Base-by-base conservation (phyloP, 305 asterid species). In the Solanum hybrid region DNA sequence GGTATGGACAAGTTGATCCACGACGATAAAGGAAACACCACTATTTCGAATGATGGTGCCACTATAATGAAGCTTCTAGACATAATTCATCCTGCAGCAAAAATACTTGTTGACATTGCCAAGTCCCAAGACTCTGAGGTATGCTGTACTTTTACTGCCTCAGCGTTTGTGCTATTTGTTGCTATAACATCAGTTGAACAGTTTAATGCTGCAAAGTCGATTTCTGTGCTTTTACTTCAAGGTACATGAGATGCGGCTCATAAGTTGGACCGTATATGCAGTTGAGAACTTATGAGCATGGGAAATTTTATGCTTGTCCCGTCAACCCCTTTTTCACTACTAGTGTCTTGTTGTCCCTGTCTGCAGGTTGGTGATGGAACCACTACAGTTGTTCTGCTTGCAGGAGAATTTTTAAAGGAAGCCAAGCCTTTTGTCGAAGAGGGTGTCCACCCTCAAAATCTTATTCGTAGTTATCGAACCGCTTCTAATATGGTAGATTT, bases 1-100 rank as follows among this genome's bases (percentile, higher is more conserved):
- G 99, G 99, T 89, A 98, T 98, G 99, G 99, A 98, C 95, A 98
- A 98, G 94, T 92, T 98, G 95, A 97, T 98, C 95, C 99, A 97
- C 78, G 99, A 98, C 71, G 98, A 98, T 22, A 98, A 98, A 96
- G 99, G 99, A 22, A 95, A 92, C 93, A 95, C 98, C 90, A 98
- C 99, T 88, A 98, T 98, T 81, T 98, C 99, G 11, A 98, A 98
- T 92, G 99, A 98, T 89, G 99, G 99, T 91, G 99, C 99, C 87
- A 98, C 99, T 91, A 96, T 98, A 91, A 97, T 97, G 99, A 97
- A 98, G 93, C 99, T 96, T 92, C 98, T 98, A 34, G 99, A 98
- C 91, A 97, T 98, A 90, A 91, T 98, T 91, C 99, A 98, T 88
- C 99, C 99, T 61, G 99, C 99, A 79, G 98, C 99, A 85, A 97